Conservation (phyloP, 1,284 basidiomycete genomes). For the Violaceomyces palustris region DNA sequence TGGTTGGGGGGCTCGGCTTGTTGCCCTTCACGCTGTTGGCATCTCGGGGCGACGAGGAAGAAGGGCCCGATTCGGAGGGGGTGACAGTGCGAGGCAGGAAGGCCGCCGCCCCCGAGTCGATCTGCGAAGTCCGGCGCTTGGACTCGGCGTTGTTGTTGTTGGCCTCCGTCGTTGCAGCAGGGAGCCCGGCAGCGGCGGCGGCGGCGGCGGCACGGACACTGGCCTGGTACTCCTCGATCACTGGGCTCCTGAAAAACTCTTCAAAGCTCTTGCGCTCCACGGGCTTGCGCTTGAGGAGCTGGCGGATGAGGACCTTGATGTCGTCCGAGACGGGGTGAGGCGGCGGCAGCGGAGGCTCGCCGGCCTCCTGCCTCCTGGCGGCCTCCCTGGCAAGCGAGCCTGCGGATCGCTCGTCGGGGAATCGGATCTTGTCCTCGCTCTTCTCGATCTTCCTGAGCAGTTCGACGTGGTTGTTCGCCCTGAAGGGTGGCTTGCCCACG, state of each 20-base stretch:
- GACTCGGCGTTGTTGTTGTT: too few species aligned
- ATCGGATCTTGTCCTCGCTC: conserved; percentile 64
- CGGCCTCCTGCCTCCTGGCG: conserved; percentile 31
- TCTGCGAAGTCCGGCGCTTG: too few species aligned
- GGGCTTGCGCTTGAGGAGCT: conserved; percentile 76
- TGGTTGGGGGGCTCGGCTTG: neutral
- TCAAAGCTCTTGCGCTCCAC: conserved; percentile 82
- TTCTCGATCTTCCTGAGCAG: conserved; percentile 87
- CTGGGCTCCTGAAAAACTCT: conserved; percentile 70
- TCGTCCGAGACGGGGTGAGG: conserved; percentile 65
- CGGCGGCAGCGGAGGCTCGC: conserved; percentile 36
- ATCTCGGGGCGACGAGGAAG: too few species aligned
- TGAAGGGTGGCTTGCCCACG: conserved; percentile 86
- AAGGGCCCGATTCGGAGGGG: too few species aligned
- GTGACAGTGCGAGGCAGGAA: too few species aligned
- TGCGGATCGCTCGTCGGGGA: conserved; percentile 65
- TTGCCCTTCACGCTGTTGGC: neutral
- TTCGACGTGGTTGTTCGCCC: conserved; percentile 92
- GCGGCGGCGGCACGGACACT: conserved; percentile 25
- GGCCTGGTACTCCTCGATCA: conserved; percentile 29
- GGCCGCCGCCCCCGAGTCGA: too few species aligned
- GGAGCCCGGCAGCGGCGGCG: too few species aligned
- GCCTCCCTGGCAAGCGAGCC: conserved; percentile 40
- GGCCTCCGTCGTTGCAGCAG: too few species aligned
- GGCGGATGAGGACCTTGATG: conserved; percentile 80